These are phyloP conservation scores for Carpinus viminea DNA, from an alignment of 306 rosid genomes.

Conservation along the genomic window DNA sequence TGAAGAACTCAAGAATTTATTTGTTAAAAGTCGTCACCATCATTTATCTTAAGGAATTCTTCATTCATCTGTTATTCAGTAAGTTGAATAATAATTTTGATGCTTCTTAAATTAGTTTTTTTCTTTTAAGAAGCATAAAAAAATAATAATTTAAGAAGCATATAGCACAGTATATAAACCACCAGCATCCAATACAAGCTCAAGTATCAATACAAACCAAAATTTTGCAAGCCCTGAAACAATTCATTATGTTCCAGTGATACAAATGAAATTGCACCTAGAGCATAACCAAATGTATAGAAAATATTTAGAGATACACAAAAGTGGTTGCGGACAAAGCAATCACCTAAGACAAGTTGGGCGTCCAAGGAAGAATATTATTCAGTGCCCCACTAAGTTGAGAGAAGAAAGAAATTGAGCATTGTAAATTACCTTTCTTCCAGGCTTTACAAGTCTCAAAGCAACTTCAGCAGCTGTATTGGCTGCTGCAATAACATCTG, in stretches of 20 bases:
- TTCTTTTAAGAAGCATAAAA: too few species aligned
- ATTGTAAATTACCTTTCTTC: conserved; percentile 57
- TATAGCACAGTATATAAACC: background rate
- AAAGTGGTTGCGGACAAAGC: background rate
- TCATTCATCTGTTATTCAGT: too few species aligned
- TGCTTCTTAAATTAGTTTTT: too few species aligned
- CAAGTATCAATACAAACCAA: background rate
- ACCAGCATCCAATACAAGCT: background rate
- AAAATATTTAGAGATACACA: too few species aligned
- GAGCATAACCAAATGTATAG: too few species aligned
- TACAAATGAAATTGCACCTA: background rate
- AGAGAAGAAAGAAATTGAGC: background rate
- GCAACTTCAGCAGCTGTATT: conserved; percentile 98
- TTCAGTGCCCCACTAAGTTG: background rate
- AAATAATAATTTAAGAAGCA: too few species aligned
- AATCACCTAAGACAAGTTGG: background rate
- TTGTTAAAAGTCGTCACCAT: too few species aligned
- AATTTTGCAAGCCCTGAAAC: background rate
- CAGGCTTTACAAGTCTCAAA: conserved; percentile 90
- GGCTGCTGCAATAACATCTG: conserved; percentile 92
- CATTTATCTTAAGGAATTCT: too few species aligned
- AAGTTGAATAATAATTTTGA: too few species aligned
- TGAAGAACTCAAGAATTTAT: too few species aligned
- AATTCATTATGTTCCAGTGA: background rate
- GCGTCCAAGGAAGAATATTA: background rate